Conservation (phyloP, 495 filamentous ascomycete species). For the Neurospora sp. region DNA sequence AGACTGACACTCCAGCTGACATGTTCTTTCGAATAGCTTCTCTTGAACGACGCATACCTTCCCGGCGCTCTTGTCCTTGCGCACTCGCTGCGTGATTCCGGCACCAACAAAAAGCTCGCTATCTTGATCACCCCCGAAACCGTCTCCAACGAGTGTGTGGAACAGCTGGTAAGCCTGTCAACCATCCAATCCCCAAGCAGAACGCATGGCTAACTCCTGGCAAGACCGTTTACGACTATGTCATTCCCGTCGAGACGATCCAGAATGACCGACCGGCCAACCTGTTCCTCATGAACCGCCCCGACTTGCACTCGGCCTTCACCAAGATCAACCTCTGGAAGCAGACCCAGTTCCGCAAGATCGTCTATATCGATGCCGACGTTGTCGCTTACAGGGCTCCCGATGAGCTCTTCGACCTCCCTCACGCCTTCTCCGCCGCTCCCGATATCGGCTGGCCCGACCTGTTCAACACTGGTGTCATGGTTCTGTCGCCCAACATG, state of each 20-base stretch:
- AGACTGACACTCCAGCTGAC: conserved; percentile 18
- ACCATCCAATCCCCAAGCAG: conserved; percentile 1
- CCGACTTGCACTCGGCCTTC: conserved; percentile 81
- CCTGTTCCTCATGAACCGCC: conserved; percentile 82
- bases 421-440: conserved; percentile 72
- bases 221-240: conserved; percentile 69
- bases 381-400: conserved; percentile 77
- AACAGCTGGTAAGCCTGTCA: conserved; percentile 50
- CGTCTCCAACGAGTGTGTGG: conserved; percentile 59
- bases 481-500: conserved; percentile 80
- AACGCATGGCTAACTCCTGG: not conserved
- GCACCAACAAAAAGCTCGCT: conserved; percentile 76
- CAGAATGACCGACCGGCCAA: conserved; percentile 69
- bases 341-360: conserved; percentile 76
- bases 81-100: conserved; percentile 88
- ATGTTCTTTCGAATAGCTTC: conserved; percentile 46
- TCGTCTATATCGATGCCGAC: conserved; percentile 90
- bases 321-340: conserved; percentile 96
- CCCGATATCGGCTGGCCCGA: conserved; percentile 98
- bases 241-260: conserved; percentile 75
- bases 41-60: conserved; percentile 82
- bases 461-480: conserved; percentile 92
- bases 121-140: conserved; percentile 71
- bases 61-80: conserved; percentile 90
- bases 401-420: conserved; percentile 80